phyloP scores from a whole-genome alignment of 2,329 filamentous ascomycete genomes.

The Hortaea werneckii region DNA sequence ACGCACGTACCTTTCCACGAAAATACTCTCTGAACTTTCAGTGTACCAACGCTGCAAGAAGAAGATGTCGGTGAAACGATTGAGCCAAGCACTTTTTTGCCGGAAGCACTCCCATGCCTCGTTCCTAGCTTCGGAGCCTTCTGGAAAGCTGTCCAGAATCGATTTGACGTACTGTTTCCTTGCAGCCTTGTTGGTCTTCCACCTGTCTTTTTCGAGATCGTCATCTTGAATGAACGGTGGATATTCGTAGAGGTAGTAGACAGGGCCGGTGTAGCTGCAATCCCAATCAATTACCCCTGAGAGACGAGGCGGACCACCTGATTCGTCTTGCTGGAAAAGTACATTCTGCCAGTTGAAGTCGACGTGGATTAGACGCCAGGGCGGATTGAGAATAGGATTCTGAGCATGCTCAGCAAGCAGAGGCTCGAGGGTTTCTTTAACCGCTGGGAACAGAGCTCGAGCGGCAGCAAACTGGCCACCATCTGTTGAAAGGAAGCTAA shows the following conservation, averaged over 20 bases:
- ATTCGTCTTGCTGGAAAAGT: background rate
- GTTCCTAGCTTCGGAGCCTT: background rate
- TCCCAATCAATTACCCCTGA: constrained; percentile 13
- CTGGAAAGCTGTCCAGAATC: background rate
- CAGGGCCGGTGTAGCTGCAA: constrained; percentile 1
- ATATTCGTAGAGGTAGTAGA: constrained; percentile 8
- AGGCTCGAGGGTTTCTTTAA: background rate
- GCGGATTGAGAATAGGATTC: background rate
- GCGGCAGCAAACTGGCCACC: background rate
- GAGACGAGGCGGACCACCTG: background rate
- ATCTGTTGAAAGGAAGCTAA: background rate
- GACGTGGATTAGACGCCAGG: constrained; percentile 6
- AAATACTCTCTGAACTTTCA: no score
- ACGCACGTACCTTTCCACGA: no score
- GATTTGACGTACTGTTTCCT: constrained; percentile 7
- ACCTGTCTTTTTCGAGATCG: background rate
- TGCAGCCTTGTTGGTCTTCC: constrained; percentile 4
- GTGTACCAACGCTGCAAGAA: no score
- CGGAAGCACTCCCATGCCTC: constrained; percentile 4
- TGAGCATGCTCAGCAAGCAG: background rate
- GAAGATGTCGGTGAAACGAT: background rate
- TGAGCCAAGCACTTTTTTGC: constrained; percentile 1
- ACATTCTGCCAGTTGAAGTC: constrained; percentile 10
- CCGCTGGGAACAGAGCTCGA: background rate
- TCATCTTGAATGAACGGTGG: constrained; percentile 7